phyloP scores from a whole-genome alignment of 1,284 basidiomycete species.

The Microbotryum intermedium region DNA sequence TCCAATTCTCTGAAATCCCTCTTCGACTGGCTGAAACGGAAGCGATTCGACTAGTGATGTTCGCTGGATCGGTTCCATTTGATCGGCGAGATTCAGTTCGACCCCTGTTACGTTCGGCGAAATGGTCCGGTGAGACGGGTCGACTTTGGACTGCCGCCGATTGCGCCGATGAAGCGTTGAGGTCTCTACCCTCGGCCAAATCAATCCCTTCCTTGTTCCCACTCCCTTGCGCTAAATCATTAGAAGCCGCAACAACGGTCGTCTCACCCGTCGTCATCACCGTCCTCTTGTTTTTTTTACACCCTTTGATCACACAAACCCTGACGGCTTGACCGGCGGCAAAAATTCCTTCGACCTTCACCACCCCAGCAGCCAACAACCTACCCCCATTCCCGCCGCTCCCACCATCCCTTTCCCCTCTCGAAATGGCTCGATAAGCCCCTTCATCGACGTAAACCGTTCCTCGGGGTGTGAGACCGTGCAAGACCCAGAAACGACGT shows the following conservation, averaged over 20 bases:
- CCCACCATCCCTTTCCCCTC: slow-evolving; percentile 34
- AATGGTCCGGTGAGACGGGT: slow-evolving; percentile 23
- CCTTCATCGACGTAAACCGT: slow-evolving; percentile 81
- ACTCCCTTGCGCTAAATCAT: background rate
- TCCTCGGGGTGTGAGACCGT: slow-evolving; percentile 82
- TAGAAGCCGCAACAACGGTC: background rate
- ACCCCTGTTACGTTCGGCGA: slow-evolving; percentile 7
- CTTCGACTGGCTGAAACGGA: no score
- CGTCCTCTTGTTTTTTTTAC: slow-evolving; percentile 27
- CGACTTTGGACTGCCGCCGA: background rate
- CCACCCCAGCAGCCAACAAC: slow-evolving; percentile 79
- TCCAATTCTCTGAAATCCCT: background rate
- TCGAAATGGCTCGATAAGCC: slow-evolving; percentile 73
- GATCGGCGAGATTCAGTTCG: no score
- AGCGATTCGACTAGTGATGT: no score
- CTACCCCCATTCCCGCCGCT: slow-evolving; percentile 71
- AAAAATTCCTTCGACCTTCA: slow-evolving; percentile 78
- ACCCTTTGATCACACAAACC: slow-evolving; percentile 55
- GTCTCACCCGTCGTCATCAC: slow-evolving; percentile 33
- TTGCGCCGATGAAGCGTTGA: no score
- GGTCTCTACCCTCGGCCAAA: no score
- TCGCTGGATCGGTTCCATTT: no score
- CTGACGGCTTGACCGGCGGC: slow-evolving; percentile 89
- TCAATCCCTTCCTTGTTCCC: background rate
- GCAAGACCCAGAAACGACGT: slow-evolving; percentile 88